Base-by-base conservation (phyloP, 768 basidiomycete species). In the Hypholoma sublateritium region DNA sequence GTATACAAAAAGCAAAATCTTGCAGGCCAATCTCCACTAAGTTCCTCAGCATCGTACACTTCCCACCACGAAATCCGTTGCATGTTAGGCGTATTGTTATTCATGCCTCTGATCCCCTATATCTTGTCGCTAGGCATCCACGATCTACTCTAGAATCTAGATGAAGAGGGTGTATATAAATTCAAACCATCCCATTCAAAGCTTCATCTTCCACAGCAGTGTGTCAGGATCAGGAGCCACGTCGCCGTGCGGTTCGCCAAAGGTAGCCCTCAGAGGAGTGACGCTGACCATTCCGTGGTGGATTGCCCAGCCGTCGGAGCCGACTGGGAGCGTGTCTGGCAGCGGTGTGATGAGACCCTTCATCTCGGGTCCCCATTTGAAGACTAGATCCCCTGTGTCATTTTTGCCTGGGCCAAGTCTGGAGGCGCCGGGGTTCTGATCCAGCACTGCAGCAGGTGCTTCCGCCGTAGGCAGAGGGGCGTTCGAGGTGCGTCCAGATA, bases 301-400 rank as follows among this genome's bases (percentile, higher is more conserved):
- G 32, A 95, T 74, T 14, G 90, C 92, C 89, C 90, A 93, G 0
- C 82, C 85, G 69, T 97, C 94, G 9, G 89, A 85, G 3, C 91
- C 93, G 17, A 81, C 74, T 1, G 92, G 90, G n/a, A 94, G 72
- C 16, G 68, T 68, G 2, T 82, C 78, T 45, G 77, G 59, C 13
- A 78, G 69, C 2, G 91, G 91, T 43, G 75, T 77, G 43, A 95
- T 79, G 13, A 95, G 74, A 11, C 75, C 77, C n/a, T 72, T 72
- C 77, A 95, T 82, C 48, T 91, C 85, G 12, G 71, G 87, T 65
- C 75, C 85, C 68, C 80, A 97, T 69, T 84, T 85, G 78, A 95
- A 97, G 22, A 79, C 68, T 41, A 95, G 76, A 45, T 70, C 66
- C 25, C 66, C 67, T 25, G 68, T 59, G 41, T 72, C 68, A 11